Conservation (phyloP, 495 filamentous ascomycete genomes). For the Geopyxis carbonaria region DNA sequence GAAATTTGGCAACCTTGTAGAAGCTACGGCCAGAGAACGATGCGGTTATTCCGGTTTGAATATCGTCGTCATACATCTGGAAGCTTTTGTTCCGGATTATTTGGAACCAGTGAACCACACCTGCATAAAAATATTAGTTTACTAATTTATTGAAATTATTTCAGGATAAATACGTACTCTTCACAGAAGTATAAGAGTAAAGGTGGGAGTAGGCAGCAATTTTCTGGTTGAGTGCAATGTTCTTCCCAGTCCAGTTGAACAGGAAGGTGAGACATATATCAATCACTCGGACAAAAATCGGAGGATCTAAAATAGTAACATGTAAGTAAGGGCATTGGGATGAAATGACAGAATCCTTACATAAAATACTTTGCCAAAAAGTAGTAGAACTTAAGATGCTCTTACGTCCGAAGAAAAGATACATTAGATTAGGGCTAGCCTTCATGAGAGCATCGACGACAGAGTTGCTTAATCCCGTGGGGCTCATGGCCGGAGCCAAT, state of each 20-base stretch:
- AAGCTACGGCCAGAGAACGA: constrained; percentile 45
- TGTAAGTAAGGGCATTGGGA: neutral
- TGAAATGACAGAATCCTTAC: constrained; percentile 6
- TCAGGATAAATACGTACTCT: constrained; percentile 39
- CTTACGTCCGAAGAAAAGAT: constrained; percentile 83
- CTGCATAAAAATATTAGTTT: constrained; percentile 3
- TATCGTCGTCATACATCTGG: constrained; percentile 96
- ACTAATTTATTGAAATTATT: neutral
- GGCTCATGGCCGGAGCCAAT: constrained; percentile 92
- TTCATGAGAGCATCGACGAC: constrained; percentile 87
- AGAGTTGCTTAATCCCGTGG: constrained; percentile 64
- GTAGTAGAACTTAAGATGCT: constrained; percentile 84
- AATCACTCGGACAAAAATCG: constrained; percentile 78
- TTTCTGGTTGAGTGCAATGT: constrained; percentile 77
- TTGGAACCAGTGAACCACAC: constrained; percentile 86
- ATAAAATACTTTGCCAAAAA: constrained; percentile 88
- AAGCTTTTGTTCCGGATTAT: constrained; percentile 90
- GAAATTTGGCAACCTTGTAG: constrained; percentile 88
- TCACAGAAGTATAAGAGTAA: constrained; percentile 90
- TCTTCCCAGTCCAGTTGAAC: constrained; percentile 77
- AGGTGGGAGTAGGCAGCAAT: constrained; percentile 92
- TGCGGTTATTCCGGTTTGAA: constrained; percentile 37
- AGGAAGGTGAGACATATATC: constrained; percentile 65
- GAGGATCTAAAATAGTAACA: constrained; percentile 46
- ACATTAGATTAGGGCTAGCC: constrained; percentile 81